A percentile compares a stretch with the other conserved stretches of the same genome.
Conservation (phyloP, 768 basidiomycete species). For the Trametes sanguinea region DNA sequence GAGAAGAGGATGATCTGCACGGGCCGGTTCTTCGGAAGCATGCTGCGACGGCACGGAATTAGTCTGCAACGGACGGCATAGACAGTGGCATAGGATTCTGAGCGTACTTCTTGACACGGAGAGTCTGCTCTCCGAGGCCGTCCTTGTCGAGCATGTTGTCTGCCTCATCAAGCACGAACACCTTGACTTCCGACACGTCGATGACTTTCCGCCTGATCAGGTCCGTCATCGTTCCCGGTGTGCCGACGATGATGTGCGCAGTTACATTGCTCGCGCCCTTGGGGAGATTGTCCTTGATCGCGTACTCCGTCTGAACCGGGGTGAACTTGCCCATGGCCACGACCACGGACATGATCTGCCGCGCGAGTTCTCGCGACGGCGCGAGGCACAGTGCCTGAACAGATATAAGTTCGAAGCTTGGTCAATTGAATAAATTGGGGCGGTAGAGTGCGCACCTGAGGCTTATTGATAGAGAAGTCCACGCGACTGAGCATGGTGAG, state of each 20-base stretch:
- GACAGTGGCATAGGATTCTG: not conserved
- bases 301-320: conserved; percentile 89
- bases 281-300: conserved; percentile 86
- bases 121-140: conserved; percentile 89
- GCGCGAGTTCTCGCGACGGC: conserved; percentile 93
- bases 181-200: conserved; percentile 78
- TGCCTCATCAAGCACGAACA: conserved; percentile 96
- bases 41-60: conserved; percentile 38
- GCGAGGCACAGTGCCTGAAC: conserved; percentile 92
- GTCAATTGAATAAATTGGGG: conserved; percentile 1
- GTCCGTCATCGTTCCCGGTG: conserved; percentile 93
- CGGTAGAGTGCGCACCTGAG: conserved; percentile 59
- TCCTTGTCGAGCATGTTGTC: conserved; percentile 99
- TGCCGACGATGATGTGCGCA: conserved; percentile 93
- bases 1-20: conserved; percentile 95
- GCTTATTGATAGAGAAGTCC: conserved; percentile 77
- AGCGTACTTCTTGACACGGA: conserved; percentile 89
- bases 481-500: conserved; percentile 96
- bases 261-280: conserved; percentile 66
- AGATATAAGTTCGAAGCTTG: not conserved
- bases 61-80: not conserved
- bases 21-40: conserved; percentile 52
- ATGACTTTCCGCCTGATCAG: conserved; percentile 78
- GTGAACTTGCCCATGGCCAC: conserved; percentile 96
- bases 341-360: conserved; percentile 96